Conservation (phyloP, 345 rosid species). For the Citrus hindsii region DNA sequence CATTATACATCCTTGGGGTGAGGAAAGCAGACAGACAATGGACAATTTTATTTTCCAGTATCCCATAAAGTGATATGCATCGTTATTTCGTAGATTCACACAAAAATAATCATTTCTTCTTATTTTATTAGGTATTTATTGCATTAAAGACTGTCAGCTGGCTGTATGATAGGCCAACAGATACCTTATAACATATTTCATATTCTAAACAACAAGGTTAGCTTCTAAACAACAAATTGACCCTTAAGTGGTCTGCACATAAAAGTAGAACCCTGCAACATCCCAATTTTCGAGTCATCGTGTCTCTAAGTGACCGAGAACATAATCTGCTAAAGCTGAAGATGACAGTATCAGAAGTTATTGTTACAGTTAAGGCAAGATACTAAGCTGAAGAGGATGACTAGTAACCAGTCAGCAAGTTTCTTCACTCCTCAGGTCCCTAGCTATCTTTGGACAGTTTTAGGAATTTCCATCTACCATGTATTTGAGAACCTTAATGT, state of each 20-base stretch:
- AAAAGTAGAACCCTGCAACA: not conserved
- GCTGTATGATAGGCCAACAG: not conserved
- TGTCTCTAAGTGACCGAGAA: not conserved
- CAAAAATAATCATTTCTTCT: not conserved
- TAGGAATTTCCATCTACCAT: not conserved
- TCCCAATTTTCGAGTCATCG: not conserved
- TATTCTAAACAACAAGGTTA: not conserved
- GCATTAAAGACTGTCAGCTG: not conserved
- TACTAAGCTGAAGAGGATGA: not conserved
- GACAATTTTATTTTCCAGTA: not conserved
- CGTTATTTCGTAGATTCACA: not conserved
- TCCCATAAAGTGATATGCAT: not conserved
- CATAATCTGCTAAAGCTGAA: not conserved
- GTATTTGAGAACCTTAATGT: not conserved
- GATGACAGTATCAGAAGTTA: not conserved
- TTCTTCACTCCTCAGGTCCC: not conserved
- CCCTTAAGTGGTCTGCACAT: not conserved
- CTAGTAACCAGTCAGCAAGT: not conserved
- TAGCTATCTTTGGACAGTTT: not conserved
- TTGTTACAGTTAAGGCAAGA: not conserved
- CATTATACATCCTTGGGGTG: not conserved
- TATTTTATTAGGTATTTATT: not conserved
- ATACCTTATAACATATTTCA: not conserved
- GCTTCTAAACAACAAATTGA: not conserved
- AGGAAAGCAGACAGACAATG: not conserved